These are phyloP conservation scores for Aspergillus eucalypticola DNA, from an alignment of 2,329 filamentous ascomycete genomes.

Conservation along the genomic window DNA sequence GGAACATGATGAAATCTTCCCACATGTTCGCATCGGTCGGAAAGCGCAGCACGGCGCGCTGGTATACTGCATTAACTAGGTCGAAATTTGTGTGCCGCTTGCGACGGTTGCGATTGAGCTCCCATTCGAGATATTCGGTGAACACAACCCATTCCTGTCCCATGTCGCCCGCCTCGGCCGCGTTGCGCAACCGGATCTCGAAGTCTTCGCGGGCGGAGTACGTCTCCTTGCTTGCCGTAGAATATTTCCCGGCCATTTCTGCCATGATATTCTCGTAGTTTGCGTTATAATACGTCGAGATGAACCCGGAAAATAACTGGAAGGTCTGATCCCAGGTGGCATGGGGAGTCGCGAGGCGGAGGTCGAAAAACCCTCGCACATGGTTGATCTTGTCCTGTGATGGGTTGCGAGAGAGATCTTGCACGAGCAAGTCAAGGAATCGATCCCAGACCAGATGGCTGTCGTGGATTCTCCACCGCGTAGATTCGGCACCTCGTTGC, in stretches of 20 bases:
- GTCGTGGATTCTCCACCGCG: conserved; percentile 62
- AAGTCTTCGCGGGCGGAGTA: conserved; percentile 55
- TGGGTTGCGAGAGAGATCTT: conserved; percentile 53
- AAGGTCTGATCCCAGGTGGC: conserved; percentile 61
- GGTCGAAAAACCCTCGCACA: conserved; percentile 54
- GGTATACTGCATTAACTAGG: conserved; percentile 66
- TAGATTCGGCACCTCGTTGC: conserved; percentile 57
- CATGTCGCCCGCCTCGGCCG: conserved; percentile 54
- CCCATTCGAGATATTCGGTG: conserved; percentile 80
- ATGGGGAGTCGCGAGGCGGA: conserved; percentile 60
- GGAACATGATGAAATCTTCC: conserved; percentile 79
- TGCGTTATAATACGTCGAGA: conserved; percentile 56
- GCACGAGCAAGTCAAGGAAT: conserved; percentile 56
- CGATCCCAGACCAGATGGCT: conserved; percentile 64
- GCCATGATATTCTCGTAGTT: conserved; percentile 62
- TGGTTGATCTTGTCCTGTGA: conserved; percentile 51
- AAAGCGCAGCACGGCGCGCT: conserved; percentile 73
- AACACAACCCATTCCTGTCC: conserved; percentile 56
- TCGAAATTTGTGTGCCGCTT: conserved; percentile 56
- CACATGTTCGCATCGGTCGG: conserved; percentile 73
- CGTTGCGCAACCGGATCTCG: conserved; percentile 56
- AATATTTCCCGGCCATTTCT: conserved; percentile 49
- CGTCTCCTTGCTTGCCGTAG: conserved; percentile 49
- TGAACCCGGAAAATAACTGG: conserved; percentile 60
- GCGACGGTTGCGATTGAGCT: conserved; percentile 64